phyloP scores from a whole-genome alignment of 2,329 filamentous ascomycete genomes.

The Aspergillus pseudoglaucus region DNA sequence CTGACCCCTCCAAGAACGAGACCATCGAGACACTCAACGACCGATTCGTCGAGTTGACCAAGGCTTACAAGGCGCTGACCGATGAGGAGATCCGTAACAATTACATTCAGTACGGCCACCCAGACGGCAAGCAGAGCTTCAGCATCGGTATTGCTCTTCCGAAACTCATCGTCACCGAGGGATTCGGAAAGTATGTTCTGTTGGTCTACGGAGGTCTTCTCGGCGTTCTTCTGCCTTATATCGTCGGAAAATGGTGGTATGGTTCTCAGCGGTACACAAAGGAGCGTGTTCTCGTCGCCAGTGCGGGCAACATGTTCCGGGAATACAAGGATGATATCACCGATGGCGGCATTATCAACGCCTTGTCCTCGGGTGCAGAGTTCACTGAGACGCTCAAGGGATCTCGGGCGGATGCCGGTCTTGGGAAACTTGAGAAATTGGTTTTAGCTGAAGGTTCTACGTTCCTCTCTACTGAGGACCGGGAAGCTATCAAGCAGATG shows the following conservation, averaged over 20 bases:
- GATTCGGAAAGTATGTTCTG: constrained; percentile 91
- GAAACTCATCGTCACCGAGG: constrained; percentile 84
- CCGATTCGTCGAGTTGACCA: constrained; percentile 88
- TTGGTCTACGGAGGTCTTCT: constrained; percentile 82
- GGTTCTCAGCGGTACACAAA: constrained; percentile 88
- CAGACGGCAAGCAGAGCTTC: constrained; percentile 95
- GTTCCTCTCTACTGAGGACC: constrained; percentile 65
- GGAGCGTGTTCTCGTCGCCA: constrained; percentile 87
- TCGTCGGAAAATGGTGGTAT: constrained; percentile 98
- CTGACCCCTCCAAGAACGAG: constrained; percentile 80
- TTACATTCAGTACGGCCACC: constrained; percentile 90
- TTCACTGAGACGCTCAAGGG: constrained; percentile 71
- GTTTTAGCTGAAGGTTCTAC: constrained; percentile 57
- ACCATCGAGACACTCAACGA: constrained; percentile 79
- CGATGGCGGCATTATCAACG: constrained; percentile 70
- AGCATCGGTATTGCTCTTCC: constrained; percentile 96
- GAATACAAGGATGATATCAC: constrained; percentile 83
- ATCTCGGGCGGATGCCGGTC: constrained; percentile 69
- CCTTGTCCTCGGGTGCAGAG: constrained; percentile 80
- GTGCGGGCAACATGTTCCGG: constrained; percentile 87
- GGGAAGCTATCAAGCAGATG: constrained; percentile 67
- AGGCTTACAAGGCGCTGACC: constrained; percentile 95
- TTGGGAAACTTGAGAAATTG: constrained; percentile 76
- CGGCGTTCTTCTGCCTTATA: constrained; percentile 82
- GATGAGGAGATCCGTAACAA: constrained; percentile 97